Conservation (phyloP, 495 filamentous ascomycete genomes). For the Haplographium delicatum region DNA sequence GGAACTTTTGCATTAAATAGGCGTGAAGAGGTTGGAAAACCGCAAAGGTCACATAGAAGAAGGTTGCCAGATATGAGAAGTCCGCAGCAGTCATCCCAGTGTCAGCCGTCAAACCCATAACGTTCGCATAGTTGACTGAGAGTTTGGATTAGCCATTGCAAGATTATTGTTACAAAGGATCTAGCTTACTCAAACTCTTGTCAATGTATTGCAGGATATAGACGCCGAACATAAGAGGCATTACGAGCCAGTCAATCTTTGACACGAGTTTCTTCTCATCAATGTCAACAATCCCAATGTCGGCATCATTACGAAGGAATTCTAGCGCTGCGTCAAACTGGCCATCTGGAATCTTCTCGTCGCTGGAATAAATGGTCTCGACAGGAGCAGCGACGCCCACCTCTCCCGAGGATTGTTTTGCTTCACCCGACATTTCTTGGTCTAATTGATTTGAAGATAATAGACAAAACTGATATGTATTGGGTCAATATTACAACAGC, state of each 20-base stretch:
- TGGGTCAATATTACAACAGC: too few species aligned
- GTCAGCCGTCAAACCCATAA: constrained; percentile 27
- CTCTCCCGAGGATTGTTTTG: too few species aligned
- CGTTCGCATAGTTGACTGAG: constrained; percentile 29
- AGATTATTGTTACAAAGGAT: constrained; percentile 49
- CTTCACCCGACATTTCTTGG: too few species aligned
- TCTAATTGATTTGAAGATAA: too few species aligned
- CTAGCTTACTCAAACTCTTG: constrained; percentile 55
- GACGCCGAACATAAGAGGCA: constrained; percentile 34
- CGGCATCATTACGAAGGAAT: too few species aligned
- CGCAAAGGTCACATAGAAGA: constrained; percentile 59
- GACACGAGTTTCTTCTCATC: constrained; percentile 37
- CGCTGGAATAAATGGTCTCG: too few species aligned
- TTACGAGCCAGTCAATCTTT: constrained; percentile 33
- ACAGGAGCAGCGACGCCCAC: too few species aligned
- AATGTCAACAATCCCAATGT: constrained; percentile 39
- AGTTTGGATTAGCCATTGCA: constrained; percentile 36
- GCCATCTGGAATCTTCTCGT: too few species aligned
- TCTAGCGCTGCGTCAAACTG: too few species aligned
- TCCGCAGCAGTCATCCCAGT: constrained; percentile 10
- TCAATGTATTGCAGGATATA: constrained; percentile 58
- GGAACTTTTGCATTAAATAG: constrained; percentile 52
- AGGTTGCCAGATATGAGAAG: constrained; percentile 50
- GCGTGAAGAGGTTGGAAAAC: constrained; percentile 59
- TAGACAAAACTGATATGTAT: too few species aligned